phyloP scores from a whole-genome alignment of 805 yeast genomes.

The Kuraishia floccosa region DNA sequence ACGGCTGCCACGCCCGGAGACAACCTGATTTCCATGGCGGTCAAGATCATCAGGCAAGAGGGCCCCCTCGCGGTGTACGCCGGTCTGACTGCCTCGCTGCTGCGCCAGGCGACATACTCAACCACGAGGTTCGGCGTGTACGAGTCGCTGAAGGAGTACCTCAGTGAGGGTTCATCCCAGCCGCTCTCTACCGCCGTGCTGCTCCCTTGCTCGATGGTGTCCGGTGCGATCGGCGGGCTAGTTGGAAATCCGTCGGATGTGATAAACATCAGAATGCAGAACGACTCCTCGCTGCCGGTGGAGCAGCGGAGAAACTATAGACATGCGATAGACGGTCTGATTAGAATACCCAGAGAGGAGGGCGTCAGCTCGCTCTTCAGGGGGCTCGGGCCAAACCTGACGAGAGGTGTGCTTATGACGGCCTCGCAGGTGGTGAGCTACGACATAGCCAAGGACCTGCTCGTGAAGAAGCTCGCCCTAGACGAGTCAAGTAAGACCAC shows the following conservation, averaged over 20 bases:
- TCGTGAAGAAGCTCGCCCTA: conserved; percentile 37
- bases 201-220: conserved; percentile 72
- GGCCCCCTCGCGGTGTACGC: conserved; percentile 65
- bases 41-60: conserved; percentile 46
- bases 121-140: conserved; percentile 82
- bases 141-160: conserved; percentile 55
- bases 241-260: conserved; percentile 87
- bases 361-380: conserved; percentile 48
- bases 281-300: conserved; percentile 60
- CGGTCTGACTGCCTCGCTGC: conserved; percentile 71
- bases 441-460: conserved; percentile 55
- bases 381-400: conserved; percentile 69
- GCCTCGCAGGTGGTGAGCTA: conserved; percentile 86
- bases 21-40: conserved; percentile 49
- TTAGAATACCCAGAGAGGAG: conserved; percentile 48
- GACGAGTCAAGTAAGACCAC: conserved; percentile 56
- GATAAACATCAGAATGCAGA: conserved; percentile 85
- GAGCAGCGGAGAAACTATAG: conserved; percentile 61
- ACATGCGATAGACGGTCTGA: conserved; percentile 70
- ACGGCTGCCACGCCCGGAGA: conserved; percentile 64
- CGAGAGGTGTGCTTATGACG: conserved; percentile 80
- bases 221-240: conserved; percentile 77
- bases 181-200: conserved; percentile 48
- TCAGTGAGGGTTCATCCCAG: conserved; percentile 25
- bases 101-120: conserved; percentile 84